These are phyloP conservation scores for Carex arenaria DNA, from an alignment of 202 grass and related monocot genomes.

Conservation along the genomic window DNA sequence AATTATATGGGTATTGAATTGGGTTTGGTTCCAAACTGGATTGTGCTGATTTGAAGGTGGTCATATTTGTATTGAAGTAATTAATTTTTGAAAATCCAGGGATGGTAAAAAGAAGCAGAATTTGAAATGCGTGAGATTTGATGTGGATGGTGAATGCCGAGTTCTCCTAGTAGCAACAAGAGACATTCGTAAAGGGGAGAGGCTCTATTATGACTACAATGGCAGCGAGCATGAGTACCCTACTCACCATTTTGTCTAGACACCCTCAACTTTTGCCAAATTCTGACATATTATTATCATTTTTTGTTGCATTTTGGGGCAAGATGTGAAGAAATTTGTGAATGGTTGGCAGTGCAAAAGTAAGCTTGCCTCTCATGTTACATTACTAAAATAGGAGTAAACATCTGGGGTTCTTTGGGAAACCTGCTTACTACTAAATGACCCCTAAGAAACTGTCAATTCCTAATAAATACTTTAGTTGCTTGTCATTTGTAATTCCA, in stretches of 20 bases:
- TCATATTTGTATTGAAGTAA: conserved; percentile 1
- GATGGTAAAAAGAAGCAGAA: conserved; percentile 98
- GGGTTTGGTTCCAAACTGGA: not conserved
- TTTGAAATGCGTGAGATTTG: conserved; percentile 79
- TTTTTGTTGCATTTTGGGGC: not conserved
- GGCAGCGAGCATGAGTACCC: conserved; percentile 88
- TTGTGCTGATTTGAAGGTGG: not conserved
- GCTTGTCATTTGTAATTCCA: not conserved
- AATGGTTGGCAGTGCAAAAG: not conserved
- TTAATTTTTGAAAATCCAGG: conserved; percentile 24
- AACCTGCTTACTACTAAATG: not conserved
- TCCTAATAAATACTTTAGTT: not conserved
- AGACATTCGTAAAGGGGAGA: conserved; percentile 83
- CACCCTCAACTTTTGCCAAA: not conserved
- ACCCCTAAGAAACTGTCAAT: not conserved
- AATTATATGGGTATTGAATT: not conserved
- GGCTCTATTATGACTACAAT: conserved; percentile 97
- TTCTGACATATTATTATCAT: not conserved
- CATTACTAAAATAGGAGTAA: not conserved
- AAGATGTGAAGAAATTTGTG: not conserved
- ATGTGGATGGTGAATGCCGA: conserved; percentile 57
- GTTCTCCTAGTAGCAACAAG: conserved; percentile 72
- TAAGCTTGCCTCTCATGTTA: not conserved
- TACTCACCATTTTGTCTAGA: conserved; percentile 91
- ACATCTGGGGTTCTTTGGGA: not conserved